Conservation (phyloP, 495 filamentous ascomycete species). For the Lophium mytilinum region DNA sequence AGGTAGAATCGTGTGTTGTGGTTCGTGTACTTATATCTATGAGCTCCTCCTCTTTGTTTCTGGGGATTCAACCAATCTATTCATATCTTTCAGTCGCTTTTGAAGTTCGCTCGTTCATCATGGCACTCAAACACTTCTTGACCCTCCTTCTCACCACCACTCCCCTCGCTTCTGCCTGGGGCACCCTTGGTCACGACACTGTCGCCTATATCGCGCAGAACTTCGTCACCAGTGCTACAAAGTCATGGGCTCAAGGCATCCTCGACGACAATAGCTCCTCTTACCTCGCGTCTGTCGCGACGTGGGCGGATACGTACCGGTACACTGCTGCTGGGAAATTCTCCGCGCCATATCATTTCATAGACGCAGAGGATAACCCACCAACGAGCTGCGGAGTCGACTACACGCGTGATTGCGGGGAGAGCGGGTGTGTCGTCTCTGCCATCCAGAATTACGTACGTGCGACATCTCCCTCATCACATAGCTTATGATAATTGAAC, state of each 20-base stretch:
- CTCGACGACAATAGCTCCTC: conserved; percentile 36
- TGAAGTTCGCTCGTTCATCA: neutral
- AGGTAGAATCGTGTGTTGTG: no score
- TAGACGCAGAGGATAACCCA: conserved; percentile 61
- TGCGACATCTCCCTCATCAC: conserved; percentile 10
- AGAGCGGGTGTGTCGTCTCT: conserved; percentile 53
- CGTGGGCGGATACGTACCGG: conserved; percentile 56
- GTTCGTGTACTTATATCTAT: no score
- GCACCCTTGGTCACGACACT: conserved; percentile 32
- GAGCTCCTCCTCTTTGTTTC: no score
- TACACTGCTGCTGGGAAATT: conserved; percentile 52
- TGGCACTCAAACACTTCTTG: conserved; percentile 9
- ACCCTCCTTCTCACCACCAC: conserved; percentile 11
- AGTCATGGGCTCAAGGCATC: conserved; percentile 23
- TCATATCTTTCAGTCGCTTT: no score
- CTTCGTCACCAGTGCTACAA: conserved; percentile 22
- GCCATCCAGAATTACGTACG: conserved; percentile 46
- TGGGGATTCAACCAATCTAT: no score
- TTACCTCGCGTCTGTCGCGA: conserved; percentile 52
- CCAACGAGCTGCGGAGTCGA: conserved; percentile 51
- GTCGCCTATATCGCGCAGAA: conserved; percentile 33
- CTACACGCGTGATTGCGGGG: conserved; percentile 52
- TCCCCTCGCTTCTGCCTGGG: conserved; percentile 27
- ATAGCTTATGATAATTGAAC: neutral
- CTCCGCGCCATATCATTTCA: conserved; percentile 57